A percentile compares a stretch with the other conserved stretches of the same genome.
phyloP scores from a whole-genome alignment of 495 filamentous ascomycete genomes.

The Penicillium ochrochloron region DNA sequence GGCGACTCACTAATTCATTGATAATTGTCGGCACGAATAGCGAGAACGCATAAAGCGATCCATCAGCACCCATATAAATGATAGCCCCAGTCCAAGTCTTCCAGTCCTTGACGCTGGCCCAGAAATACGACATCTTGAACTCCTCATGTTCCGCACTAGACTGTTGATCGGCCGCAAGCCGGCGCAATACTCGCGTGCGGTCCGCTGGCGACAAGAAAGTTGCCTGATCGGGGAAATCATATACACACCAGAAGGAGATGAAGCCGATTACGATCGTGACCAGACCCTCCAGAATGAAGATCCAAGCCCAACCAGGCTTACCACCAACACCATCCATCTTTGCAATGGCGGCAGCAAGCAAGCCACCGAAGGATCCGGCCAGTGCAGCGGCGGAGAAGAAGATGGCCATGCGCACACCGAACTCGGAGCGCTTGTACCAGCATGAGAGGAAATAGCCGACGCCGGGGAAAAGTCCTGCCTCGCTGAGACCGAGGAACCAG shows the following conservation, averaged over 20 bases:
- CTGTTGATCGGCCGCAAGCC: constrained; percentile 78
- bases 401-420: constrained; percentile 78
- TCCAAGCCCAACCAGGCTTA: constrained; percentile 80
- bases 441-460: constrained; percentile 88
- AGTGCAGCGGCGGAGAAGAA: constrained; percentile 91
- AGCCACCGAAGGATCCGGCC: constrained; percentile 76
- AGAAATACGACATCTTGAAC: constrained; percentile 78
- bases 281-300: constrained; percentile 75
- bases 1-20: constrained; percentile 49
- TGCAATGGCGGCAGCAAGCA: constrained; percentile 54
- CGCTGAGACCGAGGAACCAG: constrained; percentile 83
- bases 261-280: constrained; percentile 75
- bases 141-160: constrained; percentile 77
- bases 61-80: constrained; percentile 77
- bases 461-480: constrained; percentile 86
- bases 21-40: constrained; percentile 92
- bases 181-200: constrained; percentile 70
- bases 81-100: constrained; percentile 80
- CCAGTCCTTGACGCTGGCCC: constrained; percentile 78
- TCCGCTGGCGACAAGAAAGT: constrained; percentile 75
- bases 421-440: constrained; percentile 83
- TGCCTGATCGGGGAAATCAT: constrained; percentile 87
- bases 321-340: constrained; percentile 73
- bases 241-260: constrained; percentile 80
- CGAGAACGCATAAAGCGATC: constrained; percentile 84